Percentiles rank a stretch among this genome's conserved stretches.
Conservation (phyloP, 129 eudicot species). For the Solidago caesia region DNA sequence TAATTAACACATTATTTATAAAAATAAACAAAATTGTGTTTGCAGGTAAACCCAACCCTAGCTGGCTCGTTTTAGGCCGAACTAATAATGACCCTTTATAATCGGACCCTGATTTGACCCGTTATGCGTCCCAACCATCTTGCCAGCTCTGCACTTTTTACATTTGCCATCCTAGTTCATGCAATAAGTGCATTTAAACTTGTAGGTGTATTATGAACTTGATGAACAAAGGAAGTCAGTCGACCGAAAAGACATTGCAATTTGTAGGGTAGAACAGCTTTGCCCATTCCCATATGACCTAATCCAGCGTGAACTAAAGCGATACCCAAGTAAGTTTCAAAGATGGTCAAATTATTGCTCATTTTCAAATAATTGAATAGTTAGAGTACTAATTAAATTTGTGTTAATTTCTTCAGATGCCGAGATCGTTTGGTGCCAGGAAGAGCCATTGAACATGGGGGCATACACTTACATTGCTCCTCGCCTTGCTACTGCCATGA, state of each 20-base stretch:
- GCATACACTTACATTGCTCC: conserved; percentile 66
- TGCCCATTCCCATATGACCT: conserved; percentile 98
- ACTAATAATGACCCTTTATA: neutral
- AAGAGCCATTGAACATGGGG: conserved; percentile 99
- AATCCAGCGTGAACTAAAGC: conserved; percentile 85
- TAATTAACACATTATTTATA: neutral
- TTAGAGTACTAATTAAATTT: neutral
- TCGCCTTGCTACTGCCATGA: conserved; percentile 82
- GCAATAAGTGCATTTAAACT: neutral
- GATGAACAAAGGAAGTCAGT: conserved; percentile 69
- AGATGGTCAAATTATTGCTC: neutral
- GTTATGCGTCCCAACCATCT: neutral
- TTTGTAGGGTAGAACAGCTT: conserved; percentile 95
- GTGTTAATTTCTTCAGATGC: conserved; percentile 52
- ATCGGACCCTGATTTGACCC: neutral
- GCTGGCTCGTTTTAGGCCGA: too few species aligned
- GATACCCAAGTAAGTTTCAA: conserved; percentile 79
- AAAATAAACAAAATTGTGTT: neutral
- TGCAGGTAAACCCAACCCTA: neutral
- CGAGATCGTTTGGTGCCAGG: conserved; percentile 96
- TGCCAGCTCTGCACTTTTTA: neutral
- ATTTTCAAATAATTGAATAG: neutral
- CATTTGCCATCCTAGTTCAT: neutral
- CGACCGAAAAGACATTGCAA: conserved; percentile 65
- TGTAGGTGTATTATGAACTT: conserved; percentile 90